Base-by-base conservation (phyloP, 768 basidiomycete species). In the Tylopilus plumbeoviolaceoides region DNA sequence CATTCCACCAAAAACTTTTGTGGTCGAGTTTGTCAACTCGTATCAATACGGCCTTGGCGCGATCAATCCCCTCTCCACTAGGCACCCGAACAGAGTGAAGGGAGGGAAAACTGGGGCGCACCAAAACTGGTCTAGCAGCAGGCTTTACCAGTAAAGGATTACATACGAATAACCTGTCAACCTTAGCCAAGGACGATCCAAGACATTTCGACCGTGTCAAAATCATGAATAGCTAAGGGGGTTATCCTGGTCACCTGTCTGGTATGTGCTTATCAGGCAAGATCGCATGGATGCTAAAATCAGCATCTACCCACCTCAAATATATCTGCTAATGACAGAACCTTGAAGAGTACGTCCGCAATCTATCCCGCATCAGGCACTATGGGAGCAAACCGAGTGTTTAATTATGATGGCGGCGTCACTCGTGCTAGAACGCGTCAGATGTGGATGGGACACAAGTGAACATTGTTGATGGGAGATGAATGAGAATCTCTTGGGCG, bases 201-300 rank as follows among this genome's bases (percentile, higher is more conserved):
- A 14, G 42, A 27, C 49, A 8, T 40, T 27, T 41, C 38, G 30
- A 21, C 28, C 53, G 45, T 51, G 48, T 56, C 47, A 60, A 48
- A 59, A 54, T 25, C 39, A 17, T 8, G 21, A 44, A 41, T 40
- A 59, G 58, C 51, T 47, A 61, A 59, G 59, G 39, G 49, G 46
- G 57, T 67, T 66, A 59, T 53, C 57, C 45, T 51, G 44, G 54
- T 65, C 64, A 65, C 51, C 55, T 59, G 64, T 52, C 49, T 36
- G 48, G 51, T 53, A 64, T 53, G 60, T 57, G 47, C 65, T 56
- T 60, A 55, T 65, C 51, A 7, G 56, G 55, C 15, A 49, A 44
- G 36, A 56, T 55, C 55, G 7, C 49, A 52, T 48, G 43, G 15
- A 15, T 44, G 49, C 55, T 56, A 64, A 53, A 46, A 42, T 40